Base-by-base conservation (phyloP, 306 rosid genomes). In the Inga laurina region DNA sequence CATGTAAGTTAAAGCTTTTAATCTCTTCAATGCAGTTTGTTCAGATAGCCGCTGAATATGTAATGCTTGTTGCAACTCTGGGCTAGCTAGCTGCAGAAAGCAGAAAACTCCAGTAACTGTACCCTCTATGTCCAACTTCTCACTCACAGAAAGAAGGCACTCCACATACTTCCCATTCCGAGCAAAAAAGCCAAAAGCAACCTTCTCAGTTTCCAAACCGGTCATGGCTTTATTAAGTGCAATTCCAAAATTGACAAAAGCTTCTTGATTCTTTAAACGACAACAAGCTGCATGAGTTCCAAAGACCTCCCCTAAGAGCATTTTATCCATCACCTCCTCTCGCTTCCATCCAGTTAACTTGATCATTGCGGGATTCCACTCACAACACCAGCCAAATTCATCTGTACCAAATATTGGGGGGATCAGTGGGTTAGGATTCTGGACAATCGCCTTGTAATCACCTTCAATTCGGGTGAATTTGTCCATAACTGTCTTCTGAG, bases 311-410 rank as follows among this genome's bases (percentile, higher is more conserved):
- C 99, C 99, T 77, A 96, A 80, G 76, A 96, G 97, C 98, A 94
- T 94, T 86, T 96, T 96, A 83, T 94, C 97, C 73, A 96, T 87
- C n/a, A 92, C 92, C 71, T 94, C 95, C 82, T 90, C 97, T 18
- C 99, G 89, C 82, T 86, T 92, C 99, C 98, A 96, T 32, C 99
- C 99, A 35, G 97, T 96, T 82, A 94, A 54, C 85, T 89, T 91
- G 9, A 87, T 84, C 98, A 96, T 96, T 27, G 99, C 99, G 57
- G 92, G 88, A 82, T 96, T 96, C 99, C 99, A 94, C 84, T 96
- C 99, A 56, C 94, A 92, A 81, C 99, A 96, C 99, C 99, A 96
- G 82, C 99, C 98, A 83, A 96, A 96, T 90, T 91, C 97, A 87
- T 96, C 99, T 39, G 90, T 49, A 49, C 98, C 99, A 76, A 96